Conservation (phyloP, 768 basidiomycete species). For the Rhodotorula kratochvilovae region DNA sequence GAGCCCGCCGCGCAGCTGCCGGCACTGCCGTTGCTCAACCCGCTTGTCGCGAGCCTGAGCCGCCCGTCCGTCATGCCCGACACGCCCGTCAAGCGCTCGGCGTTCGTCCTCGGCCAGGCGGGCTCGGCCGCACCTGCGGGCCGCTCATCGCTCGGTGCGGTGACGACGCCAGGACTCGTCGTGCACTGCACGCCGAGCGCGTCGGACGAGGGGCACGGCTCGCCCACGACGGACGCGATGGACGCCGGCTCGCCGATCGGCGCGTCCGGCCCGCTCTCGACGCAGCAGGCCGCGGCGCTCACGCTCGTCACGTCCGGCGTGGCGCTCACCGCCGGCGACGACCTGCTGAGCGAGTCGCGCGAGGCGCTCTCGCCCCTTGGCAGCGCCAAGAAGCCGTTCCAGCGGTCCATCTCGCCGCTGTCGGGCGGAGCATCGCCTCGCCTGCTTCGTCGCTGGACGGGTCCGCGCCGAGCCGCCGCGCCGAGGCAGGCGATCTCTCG, state of each 20-base stretch:
- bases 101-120: conserved; percentile 25
- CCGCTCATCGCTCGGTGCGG: neutral
- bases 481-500: conserved; percentile 16
- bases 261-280: conserved; percentile 7
- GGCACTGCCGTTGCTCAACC: conserved; percentile 6
- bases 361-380: conserved; percentile 21
- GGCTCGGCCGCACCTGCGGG: neutral
- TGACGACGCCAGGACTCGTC: conserved; percentile 8
- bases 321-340: neutral
- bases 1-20: neutral
- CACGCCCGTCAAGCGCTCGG: conserved; percentile 44
- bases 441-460: neutral
- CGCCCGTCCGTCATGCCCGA: conserved; percentile 43
- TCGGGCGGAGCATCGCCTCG: conserved; percentile 1
- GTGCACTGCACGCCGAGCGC: neutral
- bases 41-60: conserved; percentile 21
- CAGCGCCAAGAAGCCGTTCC: conserved; percentile 1
- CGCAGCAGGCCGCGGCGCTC: conserved; percentile 11
- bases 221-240: conserved; percentile 11
- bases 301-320: neutral
- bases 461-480: no score
- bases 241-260: conserved; percentile 29
- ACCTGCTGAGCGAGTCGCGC: neutral
- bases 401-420: conserved; percentile 11
- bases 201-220: neutral